phyloP scores from a whole-genome alignment of 805 yeast genomes.

The Vanderwaltozyma tropicalis region DNA sequence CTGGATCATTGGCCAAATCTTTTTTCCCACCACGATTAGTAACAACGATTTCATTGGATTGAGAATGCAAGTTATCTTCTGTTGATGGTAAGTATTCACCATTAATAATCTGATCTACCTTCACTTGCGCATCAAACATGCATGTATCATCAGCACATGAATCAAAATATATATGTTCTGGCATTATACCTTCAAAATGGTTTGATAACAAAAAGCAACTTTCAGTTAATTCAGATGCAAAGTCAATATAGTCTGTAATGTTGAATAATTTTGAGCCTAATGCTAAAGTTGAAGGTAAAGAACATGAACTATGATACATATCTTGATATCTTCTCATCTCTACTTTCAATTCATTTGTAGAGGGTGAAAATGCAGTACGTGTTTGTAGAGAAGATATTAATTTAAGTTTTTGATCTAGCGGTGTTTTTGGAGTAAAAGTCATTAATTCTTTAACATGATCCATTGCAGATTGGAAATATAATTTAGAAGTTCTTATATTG shows the following conservation, averaged over 20 bases:
- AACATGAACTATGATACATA: conserved; percentile 41
- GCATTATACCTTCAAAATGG: conserved; percentile 25
- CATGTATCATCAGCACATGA: conserved; percentile 8
- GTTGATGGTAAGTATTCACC: conserved; percentile 10
- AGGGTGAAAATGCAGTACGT: conserved; percentile 12
- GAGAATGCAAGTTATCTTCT: not conserved
- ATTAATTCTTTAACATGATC: conserved; percentile 32
- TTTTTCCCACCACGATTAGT: conserved; percentile 2
- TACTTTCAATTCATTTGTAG: conserved; percentile 17
- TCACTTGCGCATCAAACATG: conserved; percentile 11
- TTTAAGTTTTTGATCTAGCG: conserved; percentile 21
- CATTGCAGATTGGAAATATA: conserved; percentile 30
- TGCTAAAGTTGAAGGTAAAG: conserved; percentile 44
- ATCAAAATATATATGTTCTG: conserved; percentile 26
- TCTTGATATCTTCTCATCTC: conserved; percentile 27
- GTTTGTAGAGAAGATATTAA: conserved; percentile 14
- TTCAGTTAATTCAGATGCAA: conserved; percentile 36
- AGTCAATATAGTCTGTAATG: conserved; percentile 26
- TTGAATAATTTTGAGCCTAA: conserved; percentile 35
- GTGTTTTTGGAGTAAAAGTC: conserved; percentile 37
- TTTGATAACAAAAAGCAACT: conserved; percentile 41
- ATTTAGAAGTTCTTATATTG: conserved; percentile 6
- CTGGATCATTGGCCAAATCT: not conserved
- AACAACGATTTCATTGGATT: conserved; percentile 2
- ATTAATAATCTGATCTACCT: conserved; percentile 12